phyloP scores from a whole-genome alignment of 164 flowering plant genomes.

The Magnolia kwangsiensis region DNA sequence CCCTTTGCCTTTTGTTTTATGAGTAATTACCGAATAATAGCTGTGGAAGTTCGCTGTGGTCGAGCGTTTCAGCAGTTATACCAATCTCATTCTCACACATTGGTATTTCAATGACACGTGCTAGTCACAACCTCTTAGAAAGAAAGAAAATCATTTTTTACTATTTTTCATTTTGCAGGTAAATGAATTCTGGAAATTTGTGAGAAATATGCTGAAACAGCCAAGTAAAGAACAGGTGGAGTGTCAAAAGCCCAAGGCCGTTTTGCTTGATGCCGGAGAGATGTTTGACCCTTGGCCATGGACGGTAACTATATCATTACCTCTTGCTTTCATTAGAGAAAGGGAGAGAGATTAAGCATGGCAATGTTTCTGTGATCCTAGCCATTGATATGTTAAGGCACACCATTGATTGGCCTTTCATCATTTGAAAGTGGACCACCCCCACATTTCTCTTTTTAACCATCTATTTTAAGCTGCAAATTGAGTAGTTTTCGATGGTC shows the following conservation, averaged over 20 bases:
- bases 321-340: no score
- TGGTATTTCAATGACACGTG: no score
- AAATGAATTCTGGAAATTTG: slow-evolving; percentile 34
- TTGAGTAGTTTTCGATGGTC: neutral
- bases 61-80: no score
- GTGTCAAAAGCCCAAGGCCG: slow-evolving; percentile 55
- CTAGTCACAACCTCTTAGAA: no score
- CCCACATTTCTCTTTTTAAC: neutral
- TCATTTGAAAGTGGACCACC: no score
- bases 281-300: slow-evolving; percentile 65
- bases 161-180: slow-evolving; percentile 24
- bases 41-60: no score
- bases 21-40: neutral
- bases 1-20: neutral
- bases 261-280: slow-evolving; percentile 52
- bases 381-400: no score
- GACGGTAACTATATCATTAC: slow-evolving; percentile 43
- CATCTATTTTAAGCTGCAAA: neutral
- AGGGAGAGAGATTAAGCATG: no score
- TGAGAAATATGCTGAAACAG: slow-evolving; percentile 39
- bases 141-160: no score
- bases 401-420: no score
- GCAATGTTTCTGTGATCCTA: no score
- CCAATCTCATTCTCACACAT: no score
- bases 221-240: slow-evolving; percentile 49